Evolutionary conservation across 208 protist species (phyloP).

Genomic region (Trypanosoma boissoni): DNA sequence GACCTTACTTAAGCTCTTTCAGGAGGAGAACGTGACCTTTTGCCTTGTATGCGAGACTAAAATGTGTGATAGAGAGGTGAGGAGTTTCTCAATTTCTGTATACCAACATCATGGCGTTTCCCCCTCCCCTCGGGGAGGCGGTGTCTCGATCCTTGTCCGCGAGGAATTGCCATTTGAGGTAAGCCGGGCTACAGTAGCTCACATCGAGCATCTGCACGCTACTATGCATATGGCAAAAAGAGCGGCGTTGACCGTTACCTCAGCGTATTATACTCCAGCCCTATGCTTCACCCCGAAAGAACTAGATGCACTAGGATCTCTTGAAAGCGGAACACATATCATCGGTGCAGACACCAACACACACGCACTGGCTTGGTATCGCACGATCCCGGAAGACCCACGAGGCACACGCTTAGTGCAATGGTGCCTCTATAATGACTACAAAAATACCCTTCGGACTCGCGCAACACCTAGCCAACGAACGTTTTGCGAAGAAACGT

Average conservation of each 20-base stretch:
- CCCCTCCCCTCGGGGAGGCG: slow-evolving; percentile 6
- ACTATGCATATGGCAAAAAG: neutral
- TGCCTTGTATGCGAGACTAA: slow-evolving; percentile 11
- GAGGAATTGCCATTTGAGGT: slow-evolving; percentile 4
- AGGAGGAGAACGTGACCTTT: slow-evolving; percentile 10
- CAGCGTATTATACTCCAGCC: slow-evolving; percentile 10
- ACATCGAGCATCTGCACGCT: neutral
- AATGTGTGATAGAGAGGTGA: slow-evolving; percentile 3
- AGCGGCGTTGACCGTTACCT: neutral
- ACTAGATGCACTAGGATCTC: neutral
- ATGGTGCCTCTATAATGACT: slow-evolving; percentile 8
- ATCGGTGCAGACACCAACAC: slow-evolving; percentile 3
- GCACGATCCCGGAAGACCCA: neutral
- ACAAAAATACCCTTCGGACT: neutral
- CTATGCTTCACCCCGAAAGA: neutral
- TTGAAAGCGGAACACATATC: neutral
- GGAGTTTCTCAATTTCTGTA: slow-evolving; percentile 8
- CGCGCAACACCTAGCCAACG: neutral
- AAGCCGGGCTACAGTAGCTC: neutral
- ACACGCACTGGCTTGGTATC: neutral
- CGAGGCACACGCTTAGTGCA: neutral
- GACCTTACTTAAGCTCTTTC: slow-evolving; percentile 1
- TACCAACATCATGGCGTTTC: slow-evolving; percentile 14
- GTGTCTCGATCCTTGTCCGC: slow-evolving; percentile 8
- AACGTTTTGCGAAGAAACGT: neutral